Conservation (phyloP, 495 filamentous ascomycete genomes). For the Cladorrhinum samala region DNA sequence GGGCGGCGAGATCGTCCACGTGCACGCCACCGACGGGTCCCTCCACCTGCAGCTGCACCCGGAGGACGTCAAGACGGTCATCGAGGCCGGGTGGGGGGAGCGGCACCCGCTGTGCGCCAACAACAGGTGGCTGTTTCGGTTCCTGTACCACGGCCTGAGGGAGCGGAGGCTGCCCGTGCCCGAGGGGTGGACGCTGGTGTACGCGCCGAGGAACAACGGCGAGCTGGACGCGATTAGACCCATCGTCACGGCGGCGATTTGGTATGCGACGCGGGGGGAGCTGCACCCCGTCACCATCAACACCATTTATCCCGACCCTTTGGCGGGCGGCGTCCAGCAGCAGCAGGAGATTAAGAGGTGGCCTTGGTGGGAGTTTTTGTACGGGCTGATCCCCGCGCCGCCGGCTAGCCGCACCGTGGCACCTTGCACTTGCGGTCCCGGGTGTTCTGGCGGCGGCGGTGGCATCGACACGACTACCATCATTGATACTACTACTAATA, state of each 20-base stretch:
- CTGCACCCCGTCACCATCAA: not conserved
- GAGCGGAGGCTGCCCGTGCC: conserved; percentile 1
- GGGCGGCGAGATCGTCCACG: conserved; percentile 5
- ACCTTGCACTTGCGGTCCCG: not conserved
- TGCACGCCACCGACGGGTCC: not conserved
- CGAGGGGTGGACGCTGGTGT: conserved; percentile 2
- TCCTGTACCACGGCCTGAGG: conserved; percentile 1
- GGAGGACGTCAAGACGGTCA: not conserved
- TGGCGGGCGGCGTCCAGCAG: no score
- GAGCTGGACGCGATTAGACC: not conserved
- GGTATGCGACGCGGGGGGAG: conserved; percentile 1
- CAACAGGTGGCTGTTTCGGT: conserved; percentile 1
- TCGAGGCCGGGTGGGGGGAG: conserved; percentile 2
- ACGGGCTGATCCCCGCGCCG: not conserved
- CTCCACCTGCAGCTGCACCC: conserved; percentile 2
- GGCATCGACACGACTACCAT: not conserved
- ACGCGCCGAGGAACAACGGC: not conserved
- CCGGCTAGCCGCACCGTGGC: not conserved
- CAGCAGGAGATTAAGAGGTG: not conserved
- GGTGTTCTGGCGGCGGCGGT: not conserved
- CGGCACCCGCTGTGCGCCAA: conserved; percentile 5
- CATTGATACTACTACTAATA: not conserved
- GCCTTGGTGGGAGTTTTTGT: not conserved
- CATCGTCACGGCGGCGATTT: conserved; percentile 3
- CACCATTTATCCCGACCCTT: not conserved